Conservation (phyloP, 441 rosid genomes). For the Euphorbia corollata region DNA sequence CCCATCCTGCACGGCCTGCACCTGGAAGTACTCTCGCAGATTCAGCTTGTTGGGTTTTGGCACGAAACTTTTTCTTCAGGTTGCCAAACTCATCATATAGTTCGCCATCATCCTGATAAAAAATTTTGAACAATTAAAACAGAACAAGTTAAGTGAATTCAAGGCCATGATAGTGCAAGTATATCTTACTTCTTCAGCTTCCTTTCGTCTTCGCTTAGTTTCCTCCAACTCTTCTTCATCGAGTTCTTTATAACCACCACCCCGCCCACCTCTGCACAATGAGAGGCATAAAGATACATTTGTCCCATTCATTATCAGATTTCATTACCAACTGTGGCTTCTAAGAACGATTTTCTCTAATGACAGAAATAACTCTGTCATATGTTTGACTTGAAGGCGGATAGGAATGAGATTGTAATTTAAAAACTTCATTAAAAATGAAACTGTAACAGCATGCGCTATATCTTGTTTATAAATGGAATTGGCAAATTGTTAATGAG, state of each 20-base stretch:
- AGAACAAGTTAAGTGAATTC: slow-evolving; percentile 7
- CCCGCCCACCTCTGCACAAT: slow-evolving; percentile 82
- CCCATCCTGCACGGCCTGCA: slow-evolving; percentile 98
- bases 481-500: no score
- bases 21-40: slow-evolving; percentile 53
- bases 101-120: slow-evolving; percentile 86
- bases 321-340: slow-evolving; percentile 3
- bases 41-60: slow-evolving; percentile 71
- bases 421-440: neutral
- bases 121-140: slow-evolving; percentile 16
- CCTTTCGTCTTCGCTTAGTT: slow-evolving; percentile 79
- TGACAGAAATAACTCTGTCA: neutral
- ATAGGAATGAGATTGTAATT: no score
- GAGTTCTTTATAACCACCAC: slow-evolving; percentile 95
- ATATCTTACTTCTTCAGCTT: slow-evolving; percentile 71
- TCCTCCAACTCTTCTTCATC: slow-evolving; percentile 97
- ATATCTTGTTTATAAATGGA: neutral
- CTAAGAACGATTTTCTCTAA: neutral
- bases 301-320: slow-evolving; percentile 17
- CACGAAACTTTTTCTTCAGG: slow-evolving; percentile 89
- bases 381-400: neutral
- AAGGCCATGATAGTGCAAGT: slow-evolving; percentile 15
- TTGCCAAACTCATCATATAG: slow-evolving; percentile 97
- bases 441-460: neutral
- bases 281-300: slow-evolving; percentile 5